Evolutionary conservation across 2,329 filamentous ascomycete genomes (phyloP), one percentile per base, ranked within the genome.

Genomic region (Bimuria novae-zelandiae): DNA sequence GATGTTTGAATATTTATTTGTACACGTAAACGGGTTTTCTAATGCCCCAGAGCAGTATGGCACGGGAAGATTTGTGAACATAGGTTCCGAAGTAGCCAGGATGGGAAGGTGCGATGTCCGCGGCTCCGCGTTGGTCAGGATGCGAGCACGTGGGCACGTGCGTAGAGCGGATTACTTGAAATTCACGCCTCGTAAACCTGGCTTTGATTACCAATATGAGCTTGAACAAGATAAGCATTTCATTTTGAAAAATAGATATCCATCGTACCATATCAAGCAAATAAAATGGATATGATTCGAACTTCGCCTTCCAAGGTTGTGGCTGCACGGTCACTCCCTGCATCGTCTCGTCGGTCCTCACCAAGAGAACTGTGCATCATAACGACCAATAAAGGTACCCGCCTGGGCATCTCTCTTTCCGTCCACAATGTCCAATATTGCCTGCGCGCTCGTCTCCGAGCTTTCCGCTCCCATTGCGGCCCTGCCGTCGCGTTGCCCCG

Each of bases 381-480:
- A 60, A 36, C 52, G 63, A 4, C 53, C 55, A 25, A 72, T 39
- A 35, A 71, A 72, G 12, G 44, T 51, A 0, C 64, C 63, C 8
- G 56, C 62, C 43, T 72, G 67, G 0, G 19, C 61, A 54, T 72
- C 68, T 23, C 69, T 58, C 52, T 70, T 54, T 4, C 69, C 68
- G 27, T 67, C 54, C 10, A 71, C 52, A 47, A 72, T 69, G 37
- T 70, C 62, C 49, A 64, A 11, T 47, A 72, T 65, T 1, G 65
- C 69, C 44, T 64, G 52, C 23, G 68, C 69, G 51, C 68, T 71
- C 27, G 67, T 70, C 56, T 71, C 67, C 7, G 64, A 59, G 45
- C 65, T 68, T 11, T 71, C 65, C 10, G 57, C 64, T 1, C 61
- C 52, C n/a, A 44, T 53, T 4, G 52, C 45, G 7, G 53, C 49